phyloP scores from a whole-genome alignment of 139 green algal species.

The Chlamydomonas applanata region DNA sequence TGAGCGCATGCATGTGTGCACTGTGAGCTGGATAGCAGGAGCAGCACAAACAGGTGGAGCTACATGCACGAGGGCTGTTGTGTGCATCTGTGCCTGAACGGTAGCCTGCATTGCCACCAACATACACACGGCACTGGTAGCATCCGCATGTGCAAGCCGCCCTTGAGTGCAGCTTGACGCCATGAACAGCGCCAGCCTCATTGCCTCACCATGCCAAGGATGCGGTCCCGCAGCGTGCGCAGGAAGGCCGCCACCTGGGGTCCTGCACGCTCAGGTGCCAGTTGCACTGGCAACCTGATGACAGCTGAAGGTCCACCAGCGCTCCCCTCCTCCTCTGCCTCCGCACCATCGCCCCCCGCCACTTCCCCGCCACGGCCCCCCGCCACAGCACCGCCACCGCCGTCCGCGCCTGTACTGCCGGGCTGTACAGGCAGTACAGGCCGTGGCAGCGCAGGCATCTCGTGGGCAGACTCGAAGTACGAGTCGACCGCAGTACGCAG shows the following conservation, averaged over 20 bases:
- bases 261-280: conserved; percentile 2
- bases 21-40: no score
- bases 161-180: no score
- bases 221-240: background rate
- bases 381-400: background rate
- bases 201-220: conserved; percentile 8
- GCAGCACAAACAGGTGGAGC: no score
- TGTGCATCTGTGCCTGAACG: no score
- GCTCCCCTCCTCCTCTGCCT: background rate
- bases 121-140: no score
- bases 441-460: background rate
- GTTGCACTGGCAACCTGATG: background rate
- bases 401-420: background rate
- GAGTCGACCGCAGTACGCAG: conserved; percentile 34
- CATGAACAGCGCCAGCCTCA: background rate
- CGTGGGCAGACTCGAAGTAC: conserved; percentile 55
- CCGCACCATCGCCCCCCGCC: background rate
- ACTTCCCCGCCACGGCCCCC: background rate
- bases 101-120: no score
- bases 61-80: no score
- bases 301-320: background rate
- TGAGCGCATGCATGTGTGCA: no score
- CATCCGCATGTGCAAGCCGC: no score
- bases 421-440: background rate
- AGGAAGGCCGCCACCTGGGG: conserved; percentile 7